Conservation (phyloP, 2,329 filamentous ascomycete genomes). For the Alternaria tenuissima region DNA sequence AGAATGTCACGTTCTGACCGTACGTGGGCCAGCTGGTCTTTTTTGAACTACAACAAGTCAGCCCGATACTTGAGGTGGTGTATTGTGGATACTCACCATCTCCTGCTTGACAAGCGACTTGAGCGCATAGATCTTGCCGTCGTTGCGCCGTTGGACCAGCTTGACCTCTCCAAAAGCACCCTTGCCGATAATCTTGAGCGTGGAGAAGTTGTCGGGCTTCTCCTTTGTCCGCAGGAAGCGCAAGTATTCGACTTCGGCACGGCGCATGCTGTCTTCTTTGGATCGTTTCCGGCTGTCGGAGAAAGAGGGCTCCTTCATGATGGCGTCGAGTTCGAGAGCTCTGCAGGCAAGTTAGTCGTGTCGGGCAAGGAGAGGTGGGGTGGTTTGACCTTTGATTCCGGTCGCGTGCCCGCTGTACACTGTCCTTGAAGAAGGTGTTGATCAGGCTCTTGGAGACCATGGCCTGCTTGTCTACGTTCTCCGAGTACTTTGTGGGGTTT, state of each 20-base stretch:
- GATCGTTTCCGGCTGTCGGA: slow-evolving; percentile 80
- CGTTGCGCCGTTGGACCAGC: slow-evolving; percentile 93
- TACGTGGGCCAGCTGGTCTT: slow-evolving; percentile 96
- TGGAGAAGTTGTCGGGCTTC: slow-evolving; percentile 91
- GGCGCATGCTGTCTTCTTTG: slow-evolving; percentile 83
- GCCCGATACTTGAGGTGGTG: not conserved
- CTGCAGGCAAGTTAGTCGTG: slow-evolving; percentile 58
- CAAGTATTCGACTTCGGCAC: slow-evolving; percentile 90
- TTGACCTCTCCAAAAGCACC: slow-evolving; percentile 98
- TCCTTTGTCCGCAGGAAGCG: slow-evolving; percentile 94
- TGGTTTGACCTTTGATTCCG: slow-evolving; percentile 83
- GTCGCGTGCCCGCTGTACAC: slow-evolving; percentile 93
- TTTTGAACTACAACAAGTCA: slow-evolving; percentile 74
- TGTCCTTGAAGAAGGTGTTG: slow-evolving; percentile 94
- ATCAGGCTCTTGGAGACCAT: slow-evolving; percentile 72
- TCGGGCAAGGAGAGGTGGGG: not conserved
- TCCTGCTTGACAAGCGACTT: slow-evolving; percentile 98
- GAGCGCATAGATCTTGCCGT: slow-evolving; percentile 97
- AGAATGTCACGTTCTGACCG: slow-evolving; percentile 97
- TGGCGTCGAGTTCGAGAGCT: slow-evolving; percentile 89
- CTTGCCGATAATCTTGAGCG: slow-evolving; percentile 98
- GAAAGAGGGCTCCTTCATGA: slow-evolving; percentile 79
- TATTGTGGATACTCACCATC: slow-evolving; percentile 65
- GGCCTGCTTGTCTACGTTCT: slow-evolving; percentile 79
- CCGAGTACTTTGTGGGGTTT: slow-evolving; percentile 85